These are phyloP conservation scores for Apophysomyces trapeziformis DNA, from an alignment of 371 early-diverging fungal genomes.

Conservation along the genomic window DNA sequence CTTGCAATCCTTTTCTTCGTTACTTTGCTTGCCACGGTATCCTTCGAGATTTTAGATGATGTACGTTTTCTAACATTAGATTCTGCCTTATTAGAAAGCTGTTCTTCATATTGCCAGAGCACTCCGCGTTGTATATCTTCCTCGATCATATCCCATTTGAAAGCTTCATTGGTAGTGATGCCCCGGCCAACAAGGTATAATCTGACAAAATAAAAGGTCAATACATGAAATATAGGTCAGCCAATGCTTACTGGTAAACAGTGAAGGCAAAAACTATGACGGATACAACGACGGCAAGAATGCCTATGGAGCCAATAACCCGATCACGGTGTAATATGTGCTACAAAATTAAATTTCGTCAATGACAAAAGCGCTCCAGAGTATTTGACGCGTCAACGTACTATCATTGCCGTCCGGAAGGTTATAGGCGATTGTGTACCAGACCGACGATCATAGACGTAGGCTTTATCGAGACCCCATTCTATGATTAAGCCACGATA, in stretches of 20 bases:
- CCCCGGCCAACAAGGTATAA: slow-evolving; percentile 66
- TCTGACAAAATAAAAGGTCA: slow-evolving; percentile 21
- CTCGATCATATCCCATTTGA: slow-evolving; percentile 77
- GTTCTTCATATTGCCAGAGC: slow-evolving; percentile 26
- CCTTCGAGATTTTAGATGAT: not conserved
- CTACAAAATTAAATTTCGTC: slow-evolving; percentile 26
- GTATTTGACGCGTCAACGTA: slow-evolving; percentile 20
- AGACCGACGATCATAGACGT: slow-evolving; percentile 36
- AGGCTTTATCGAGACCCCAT: slow-evolving; percentile 55
- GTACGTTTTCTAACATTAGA: slow-evolving; percentile 25
- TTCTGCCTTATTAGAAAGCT: not conserved
- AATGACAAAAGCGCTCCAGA: no score
- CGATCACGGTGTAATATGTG: slow-evolving; percentile 64
- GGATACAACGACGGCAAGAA: slow-evolving; percentile 63
- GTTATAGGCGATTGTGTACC: slow-evolving; percentile 40
- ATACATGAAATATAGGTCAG: not conserved
- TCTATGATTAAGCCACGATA: slow-evolving; percentile 57
- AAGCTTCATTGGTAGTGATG: slow-evolving; percentile 76
- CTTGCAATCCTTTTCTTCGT: slow-evolving; percentile 36
- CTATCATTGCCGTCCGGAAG: slow-evolving; percentile 46
- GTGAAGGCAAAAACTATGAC: slow-evolving; percentile 66
- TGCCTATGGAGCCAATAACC: slow-evolving; percentile 63
- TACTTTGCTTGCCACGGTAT: slow-evolving; percentile 16
- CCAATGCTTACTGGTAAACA: slow-evolving; percentile 58
- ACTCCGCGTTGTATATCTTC: slow-evolving; percentile 69